A percentile compares a stretch with the other conserved stretches of the same genome.
These are phyloP conservation scores for Rosa chinensis DNA, from an alignment of 306 rosid genomes.

Conservation along the genomic window DNA sequence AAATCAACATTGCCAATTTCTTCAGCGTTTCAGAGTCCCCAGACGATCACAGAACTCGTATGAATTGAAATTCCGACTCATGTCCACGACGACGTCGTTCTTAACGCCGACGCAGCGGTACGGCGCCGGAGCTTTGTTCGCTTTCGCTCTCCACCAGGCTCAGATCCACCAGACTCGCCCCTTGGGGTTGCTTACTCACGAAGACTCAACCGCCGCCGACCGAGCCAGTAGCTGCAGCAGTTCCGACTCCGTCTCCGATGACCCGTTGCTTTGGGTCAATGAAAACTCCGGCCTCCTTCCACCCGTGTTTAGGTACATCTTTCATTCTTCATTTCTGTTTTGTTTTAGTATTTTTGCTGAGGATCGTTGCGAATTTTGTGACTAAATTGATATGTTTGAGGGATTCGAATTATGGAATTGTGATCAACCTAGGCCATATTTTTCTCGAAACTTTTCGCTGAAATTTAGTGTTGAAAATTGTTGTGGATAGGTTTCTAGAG, in stretches of 20 bases:
- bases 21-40: neutral
- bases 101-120: conserved; percentile 67
- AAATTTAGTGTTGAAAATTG: conserved; percentile 1
- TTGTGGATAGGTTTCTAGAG: conserved; percentile 53
- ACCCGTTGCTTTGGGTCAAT: conserved; percentile 78
- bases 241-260: conserved; percentile 61
- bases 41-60: neutral
- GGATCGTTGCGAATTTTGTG: neutral
- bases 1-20: neutral
- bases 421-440: neutral
- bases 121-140: conserved; percentile 72
- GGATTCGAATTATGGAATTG: neutral
- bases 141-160: conserved; percentile 67
- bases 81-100: conserved; percentile 52
- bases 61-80: conserved; percentile 3
- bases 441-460: neutral
- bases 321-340: neutral
- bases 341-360: neutral
- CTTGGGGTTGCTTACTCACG: conserved; percentile 31
- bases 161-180: conserved; percentile 61
- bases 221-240: conserved; percentile 55
- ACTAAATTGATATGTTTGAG: neutral
- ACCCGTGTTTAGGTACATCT: conserved; percentile 60
- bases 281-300: conserved; percentile 56
- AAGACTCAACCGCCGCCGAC: conserved; percentile 18